Conservation (phyloP, 2,329 filamentous ascomycete genomes). For the Xylariomycetidae sp. region DNA sequence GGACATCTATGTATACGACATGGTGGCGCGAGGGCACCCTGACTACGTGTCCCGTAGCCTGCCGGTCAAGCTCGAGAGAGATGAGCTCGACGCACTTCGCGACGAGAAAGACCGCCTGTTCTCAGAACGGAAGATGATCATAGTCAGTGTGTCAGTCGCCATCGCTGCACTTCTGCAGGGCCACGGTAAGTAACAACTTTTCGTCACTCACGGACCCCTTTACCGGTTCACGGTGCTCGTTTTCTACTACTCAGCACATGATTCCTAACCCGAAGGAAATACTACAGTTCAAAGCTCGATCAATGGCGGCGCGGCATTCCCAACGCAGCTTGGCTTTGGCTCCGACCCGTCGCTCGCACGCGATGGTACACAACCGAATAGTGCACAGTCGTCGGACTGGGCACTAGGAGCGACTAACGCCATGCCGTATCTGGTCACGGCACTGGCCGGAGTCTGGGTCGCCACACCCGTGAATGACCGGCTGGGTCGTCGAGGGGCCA, state of each 20-base stretch:
- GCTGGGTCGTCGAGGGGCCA: slow-evolving; percentile 35
- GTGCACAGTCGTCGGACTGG: slow-evolving; percentile 28
- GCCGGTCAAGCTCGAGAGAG: slow-evolving; percentile 26
- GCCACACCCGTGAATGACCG: slow-evolving; percentile 37
- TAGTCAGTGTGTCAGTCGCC: slow-evolving; percentile 38
- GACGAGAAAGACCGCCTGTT: slow-evolving; percentile 35
- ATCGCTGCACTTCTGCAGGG: slow-evolving; percentile 40
- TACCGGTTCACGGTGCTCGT: too few species aligned
- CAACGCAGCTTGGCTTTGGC: slow-evolving; percentile 4
- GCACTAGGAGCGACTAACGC: slow-evolving; percentile 35
- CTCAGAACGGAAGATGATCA: slow-evolving; percentile 33
- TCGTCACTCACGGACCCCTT: too few species aligned
- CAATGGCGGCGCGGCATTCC: slow-evolving; percentile 35
- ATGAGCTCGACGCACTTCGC: slow-evolving; percentile 34
- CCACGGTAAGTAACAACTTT: too few species aligned
- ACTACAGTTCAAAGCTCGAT: slow-evolving; percentile 42
- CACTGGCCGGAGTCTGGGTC: slow-evolving; percentile 33
- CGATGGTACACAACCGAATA: neutral
- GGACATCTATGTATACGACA: slow-evolving; percentile 34
- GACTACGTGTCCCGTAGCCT: slow-evolving; percentile 17
- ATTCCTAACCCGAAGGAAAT: too few species aligned
- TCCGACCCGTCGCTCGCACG: neutral
- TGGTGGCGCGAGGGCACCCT: slow-evolving; percentile 26
- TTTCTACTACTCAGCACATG: too few species aligned
- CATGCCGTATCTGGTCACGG: slow-evolving; percentile 35